These are phyloP conservation scores for Bromus sterilis DNA, from an alignment of 176 grass and related monocot species.

Conservation along the genomic window DNA sequence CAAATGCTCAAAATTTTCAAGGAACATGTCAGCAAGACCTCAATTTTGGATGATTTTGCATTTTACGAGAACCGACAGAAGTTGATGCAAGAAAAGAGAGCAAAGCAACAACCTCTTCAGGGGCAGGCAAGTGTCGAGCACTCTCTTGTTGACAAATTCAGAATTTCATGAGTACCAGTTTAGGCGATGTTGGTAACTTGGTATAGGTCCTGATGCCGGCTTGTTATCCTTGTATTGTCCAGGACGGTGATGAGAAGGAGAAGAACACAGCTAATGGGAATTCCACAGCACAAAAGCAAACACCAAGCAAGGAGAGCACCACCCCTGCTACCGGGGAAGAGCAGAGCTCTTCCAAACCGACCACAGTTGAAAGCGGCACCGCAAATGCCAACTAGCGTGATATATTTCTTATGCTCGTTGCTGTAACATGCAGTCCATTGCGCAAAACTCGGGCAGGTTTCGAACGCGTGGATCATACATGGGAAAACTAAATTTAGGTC, in stretches of 20 bases:
- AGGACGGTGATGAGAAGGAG: constrained; percentile 58
- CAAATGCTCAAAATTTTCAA: constrained; percentile 95
- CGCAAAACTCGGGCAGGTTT: constrained; percentile 10
- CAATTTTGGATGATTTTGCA: constrained; percentile 83
- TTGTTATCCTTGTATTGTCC: not conserved
- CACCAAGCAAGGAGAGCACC: constrained; percentile 43
- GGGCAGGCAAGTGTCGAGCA: constrained; percentile 47
- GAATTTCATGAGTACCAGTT: not conserved
- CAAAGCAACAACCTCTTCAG: constrained; percentile 59
- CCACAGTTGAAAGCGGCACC: constrained; percentile 23
- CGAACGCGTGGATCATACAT: not conserved
- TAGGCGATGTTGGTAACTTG: not conserved
- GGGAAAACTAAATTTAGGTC: constrained; percentile 20
- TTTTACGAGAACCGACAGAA: constrained; percentile 95
- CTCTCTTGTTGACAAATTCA: not conserved
- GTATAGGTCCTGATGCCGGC: constrained; percentile 6
- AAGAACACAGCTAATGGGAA: constrained; percentile 33
- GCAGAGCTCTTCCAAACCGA: constrained; percentile 21
- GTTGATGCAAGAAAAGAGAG: constrained; percentile 87
- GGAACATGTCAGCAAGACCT: constrained; percentile 70
- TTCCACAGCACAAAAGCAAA: constrained; percentile 30
- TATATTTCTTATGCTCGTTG: constrained; percentile 3
- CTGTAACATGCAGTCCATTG: not conserved
- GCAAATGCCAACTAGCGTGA: constrained; percentile 32
- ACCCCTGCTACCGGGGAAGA: constrained; percentile 15